Evolutionary conservation across 2,329 filamentous ascomycete genomes (phyloP), one percentile per base, ranked within the genome.

Genomic region (Chrysoporthe austroafricana): DNA sequence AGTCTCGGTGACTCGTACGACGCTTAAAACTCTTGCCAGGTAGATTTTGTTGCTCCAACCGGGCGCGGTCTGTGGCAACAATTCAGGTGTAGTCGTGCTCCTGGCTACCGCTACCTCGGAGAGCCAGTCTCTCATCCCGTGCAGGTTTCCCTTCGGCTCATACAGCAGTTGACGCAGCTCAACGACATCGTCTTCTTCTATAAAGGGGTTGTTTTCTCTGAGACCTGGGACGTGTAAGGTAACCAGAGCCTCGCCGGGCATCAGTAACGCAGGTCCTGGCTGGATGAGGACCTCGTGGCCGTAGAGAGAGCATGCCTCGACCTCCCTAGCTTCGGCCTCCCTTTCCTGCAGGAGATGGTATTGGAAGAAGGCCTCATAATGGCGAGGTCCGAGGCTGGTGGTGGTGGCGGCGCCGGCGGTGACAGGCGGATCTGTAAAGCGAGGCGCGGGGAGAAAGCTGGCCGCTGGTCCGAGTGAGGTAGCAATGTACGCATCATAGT

Each of bases 121-220:
- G 32, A 69, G 42, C 67, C 67, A 69, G 6, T 66, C 60, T 16
- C 42, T 32, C 67, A 69, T 69, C 18, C 54, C 54, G 8, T 54
- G 54, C 16, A 66, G 67, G 3, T 43, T 63, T 2, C 63, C 69
- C 5, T 36, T 56, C 3, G 8, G 13, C 26, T 66, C 66, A n/a
- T 62, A 64, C 0, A 67, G 64, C 7, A 74, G 67, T 52, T 72
- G 71, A 16, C 73, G 72, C 26, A 74, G 69, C 18, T 72, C 56
- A 3, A 74, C 63, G 2, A 66, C 18, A 46, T 74, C 72, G 43
- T 73, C 73, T 11, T 72, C 71, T 54, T 74, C 70, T 2, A 74
- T 52, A 14, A 71, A 64, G 0, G 73, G 73, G 4, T 34, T 72
- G 63, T 72, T 68, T 43, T 73, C 72, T n/a, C 72, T 63, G 16